A percentile compares a stretch with the other conserved stretches of the same genome.
These are phyloP conservation scores for Phylloporus arenicola DNA, from an alignment of 768 basidiomycete species.

Conservation along the genomic window DNA sequence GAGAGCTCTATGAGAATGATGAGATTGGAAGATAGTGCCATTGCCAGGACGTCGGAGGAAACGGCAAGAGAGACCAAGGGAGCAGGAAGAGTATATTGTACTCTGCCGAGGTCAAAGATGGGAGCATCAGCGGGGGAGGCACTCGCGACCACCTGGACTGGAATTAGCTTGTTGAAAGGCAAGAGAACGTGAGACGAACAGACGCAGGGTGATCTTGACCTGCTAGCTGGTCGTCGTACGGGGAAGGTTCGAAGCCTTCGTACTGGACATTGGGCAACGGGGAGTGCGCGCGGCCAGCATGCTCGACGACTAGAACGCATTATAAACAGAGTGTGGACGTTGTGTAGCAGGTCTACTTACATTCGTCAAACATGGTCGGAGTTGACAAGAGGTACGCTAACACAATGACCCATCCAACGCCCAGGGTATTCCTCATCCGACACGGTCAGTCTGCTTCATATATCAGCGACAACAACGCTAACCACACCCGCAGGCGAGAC, in stretches of 20 bases:
- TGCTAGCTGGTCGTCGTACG: conserved; percentile 46
- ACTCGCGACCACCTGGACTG: conserved; percentile 27
- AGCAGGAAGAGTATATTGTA: conserved; percentile 85
- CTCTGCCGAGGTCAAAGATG: conserved; percentile 79
- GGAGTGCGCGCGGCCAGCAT: conserved; percentile 43
- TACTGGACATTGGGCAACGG: conserved; percentile 62
- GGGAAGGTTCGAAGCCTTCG: conserved; percentile 83
- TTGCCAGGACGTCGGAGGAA: conserved; percentile 80
- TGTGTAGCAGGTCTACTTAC: conserved; percentile 33
- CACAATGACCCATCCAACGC: conserved; percentile 45
- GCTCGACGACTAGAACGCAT: conserved; percentile 72
- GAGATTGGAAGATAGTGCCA: conserved; percentile 71
- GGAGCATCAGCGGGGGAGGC: conserved; percentile 41
- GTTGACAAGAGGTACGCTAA: conserved; percentile 1
- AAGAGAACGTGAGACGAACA: conserved; percentile 4
- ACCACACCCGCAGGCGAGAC: conserved; percentile 63
- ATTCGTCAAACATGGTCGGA: conserved; percentile 59
- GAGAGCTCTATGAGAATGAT: conserved; percentile 88
- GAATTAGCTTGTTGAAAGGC: conserved; percentile 6
- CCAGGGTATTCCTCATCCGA: conserved; percentile 73
- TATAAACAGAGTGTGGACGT: neutral
- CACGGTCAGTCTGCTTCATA: conserved; percentile 49
- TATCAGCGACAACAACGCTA: neutral
- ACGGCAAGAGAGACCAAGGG: conserved; percentile 78
- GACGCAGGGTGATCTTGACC: conserved; percentile 35